Base-by-base conservation (phyloP, 2,329 filamentous ascomycete species). In the Curvularia eragrostidis region DNA sequence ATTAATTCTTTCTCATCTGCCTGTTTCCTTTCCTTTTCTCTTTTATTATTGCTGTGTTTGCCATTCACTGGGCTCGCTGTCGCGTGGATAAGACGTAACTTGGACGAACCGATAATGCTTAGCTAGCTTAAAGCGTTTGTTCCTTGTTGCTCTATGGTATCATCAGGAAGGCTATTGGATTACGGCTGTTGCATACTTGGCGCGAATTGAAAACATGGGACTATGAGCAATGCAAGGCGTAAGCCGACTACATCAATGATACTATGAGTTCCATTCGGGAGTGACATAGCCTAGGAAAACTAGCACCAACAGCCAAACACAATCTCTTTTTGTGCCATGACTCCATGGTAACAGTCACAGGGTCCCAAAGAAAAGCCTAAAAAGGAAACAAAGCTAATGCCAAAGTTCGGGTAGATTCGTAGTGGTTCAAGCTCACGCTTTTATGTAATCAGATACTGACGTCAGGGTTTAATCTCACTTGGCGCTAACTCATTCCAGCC, bases 11-110 rank as follows among this genome's bases (percentile, higher is more conserved):
- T 41, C 38, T 42, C 41, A 26, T 24, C 36, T 15, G 41, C 12
- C 23, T n/a, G 23, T 23, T 26, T 51, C 24, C 23, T 32, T n/a
- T 42, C 9, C 26, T 42, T 18, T 41, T 52, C 26, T 48, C 26
- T 46, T n/a, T 23, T 56, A 47, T 34, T 53, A 56, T 46, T 46
- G 23, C 23, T 49, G 39, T 49, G 47, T 28, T 39, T 32, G 39
- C 28, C 36, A n/a, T 23, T 24, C 23, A 32, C 13, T 39, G 48
- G 39, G 41, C 23, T 38, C 24, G 9, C 15, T 36, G 18, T 36
- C 32, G 26, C 24, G 21, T 41, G 48, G 24, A 41, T 34, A 55
- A 46, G 39, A 26, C 52, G 41, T 43, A n/a, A 24, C 43, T 43
- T 52, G 30, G 19, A 28, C 30, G 19, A 26, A 32, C 23, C 32